Evolutionary conservation across 805 yeast genomes (phyloP), one percentile per base, ranked within the genome.

Genomic region (Peterozyma toletana): DNA sequence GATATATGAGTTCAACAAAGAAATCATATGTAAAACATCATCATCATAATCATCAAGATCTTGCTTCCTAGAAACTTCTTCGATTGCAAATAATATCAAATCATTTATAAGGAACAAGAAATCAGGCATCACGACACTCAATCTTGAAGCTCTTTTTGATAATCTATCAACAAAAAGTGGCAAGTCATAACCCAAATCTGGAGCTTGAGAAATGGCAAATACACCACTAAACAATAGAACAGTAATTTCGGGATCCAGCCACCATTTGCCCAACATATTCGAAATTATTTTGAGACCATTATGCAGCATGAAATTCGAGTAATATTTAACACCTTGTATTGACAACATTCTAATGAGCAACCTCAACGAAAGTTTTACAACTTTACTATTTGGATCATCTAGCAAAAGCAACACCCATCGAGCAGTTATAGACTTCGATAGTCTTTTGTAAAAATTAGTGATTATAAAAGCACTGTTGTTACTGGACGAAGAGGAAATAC

Each of bases 321-420:
- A 73, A 2, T 70, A 67, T 30, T 67, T 66, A 2, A 68, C 56
- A 1, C 81, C 81, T 6, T 72, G 57, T 6, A 70, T 57, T 13
- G 65, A 57, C 14, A 85, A 59, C 4, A 80, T 57, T 44, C 70
- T 70, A 5, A 80, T 62, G 15, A 86, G 56, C 11, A 86, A 57
- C 18, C 52, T 43, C 29, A 76, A 49, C 0, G 73, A 71, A 47
- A 67, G 53, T 29, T 57, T 54, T 3, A 64, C 64, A 3, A 73
- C 71, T 39, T 62, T 55, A 30, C 66, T 48, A 42, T 68, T 53
- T 6, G 54, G 51, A 46, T 67, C 67, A 42, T 75, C 61, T 11
- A 84, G 55, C 11, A 84, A 56, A 10, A 85, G 61, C 9, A 85
- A 53, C 2, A 76, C 63, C 84, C 90, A 81, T 53, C 82, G 83